Conservation (phyloP, 768 basidiomycete genomes). For the Termitomyces titanicus region DNA sequence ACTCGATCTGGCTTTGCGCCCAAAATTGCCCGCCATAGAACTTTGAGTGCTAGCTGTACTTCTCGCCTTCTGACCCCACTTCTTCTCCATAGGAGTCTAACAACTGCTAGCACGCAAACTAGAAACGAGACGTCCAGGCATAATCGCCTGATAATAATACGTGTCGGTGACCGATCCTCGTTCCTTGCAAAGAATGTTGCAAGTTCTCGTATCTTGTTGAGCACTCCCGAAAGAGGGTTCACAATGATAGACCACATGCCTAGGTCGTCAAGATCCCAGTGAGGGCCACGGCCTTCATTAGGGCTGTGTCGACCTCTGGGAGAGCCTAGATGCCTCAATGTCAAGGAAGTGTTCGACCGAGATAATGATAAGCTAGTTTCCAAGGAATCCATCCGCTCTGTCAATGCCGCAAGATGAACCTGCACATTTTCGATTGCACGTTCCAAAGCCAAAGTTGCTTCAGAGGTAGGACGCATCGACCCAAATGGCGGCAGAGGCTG, state of each 20-base stretch:
- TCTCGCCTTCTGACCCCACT: slow-evolving; percentile 70
- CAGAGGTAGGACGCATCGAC: slow-evolving; percentile 42
- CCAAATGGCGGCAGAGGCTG: slow-evolving; percentile 32
- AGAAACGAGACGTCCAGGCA: slow-evolving; percentile 79
- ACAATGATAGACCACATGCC: slow-evolving; percentile 80
- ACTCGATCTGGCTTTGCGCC: slow-evolving; percentile 45
- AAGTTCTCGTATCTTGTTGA: slow-evolving; percentile 46
- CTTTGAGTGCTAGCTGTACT: slow-evolving; percentile 57
- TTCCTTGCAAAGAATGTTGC: slow-evolving; percentile 55
- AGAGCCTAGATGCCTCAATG: slow-evolving; percentile 36
- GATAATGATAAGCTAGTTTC: slow-evolving; percentile 42
- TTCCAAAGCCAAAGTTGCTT: slow-evolving; percentile 64
- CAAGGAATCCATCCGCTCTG: slow-evolving; percentile 75
- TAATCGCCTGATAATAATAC: slow-evolving; percentile 67
- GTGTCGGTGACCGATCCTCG: slow-evolving; percentile 60
- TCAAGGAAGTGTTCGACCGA: slow-evolving; percentile 35
- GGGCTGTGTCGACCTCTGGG: slow-evolving; percentile 44
- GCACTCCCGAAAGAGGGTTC: slow-evolving; percentile 54
- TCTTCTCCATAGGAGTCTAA: slow-evolving; percentile 60
- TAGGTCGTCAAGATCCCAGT: slow-evolving; percentile 77
- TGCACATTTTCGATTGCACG: slow-evolving; percentile 78
- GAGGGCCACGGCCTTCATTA: slow-evolving; percentile 28
- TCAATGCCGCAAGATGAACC: slow-evolving; percentile 75
- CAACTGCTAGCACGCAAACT: slow-evolving; percentile 54
- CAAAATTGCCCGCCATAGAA: slow-evolving; percentile 68